Evolutionary conservation across 257 asterid genomes (phyloP).

Genomic region (Nemophila menziesii): DNA sequence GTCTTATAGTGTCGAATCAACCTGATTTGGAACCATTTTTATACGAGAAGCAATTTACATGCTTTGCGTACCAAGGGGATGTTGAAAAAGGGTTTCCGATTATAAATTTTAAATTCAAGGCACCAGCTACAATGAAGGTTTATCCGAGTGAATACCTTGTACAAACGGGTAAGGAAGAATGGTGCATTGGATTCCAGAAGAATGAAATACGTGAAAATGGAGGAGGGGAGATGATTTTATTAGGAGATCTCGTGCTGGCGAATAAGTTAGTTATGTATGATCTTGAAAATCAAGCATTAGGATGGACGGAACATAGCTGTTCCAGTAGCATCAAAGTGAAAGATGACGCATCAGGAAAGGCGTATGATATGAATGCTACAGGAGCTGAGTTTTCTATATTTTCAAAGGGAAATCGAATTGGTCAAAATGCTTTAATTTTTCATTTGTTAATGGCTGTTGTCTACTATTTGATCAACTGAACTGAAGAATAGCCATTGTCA

Average conservation of each 20-base stretch:
- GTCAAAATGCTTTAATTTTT: constrained; percentile 3
- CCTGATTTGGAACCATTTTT: background rate
- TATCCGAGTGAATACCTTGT: constrained; percentile 24
- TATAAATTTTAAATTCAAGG: constrained; percentile 18
- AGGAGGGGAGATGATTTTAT: constrained; percentile 43
- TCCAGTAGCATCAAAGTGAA: constrained; percentile 59
- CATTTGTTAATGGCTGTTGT: constrained; percentile 8
- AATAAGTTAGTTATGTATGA: constrained; percentile 72
- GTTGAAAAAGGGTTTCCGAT: constrained; percentile 16
- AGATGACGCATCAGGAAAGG: constrained; percentile 47
- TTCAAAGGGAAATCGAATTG: background rate
- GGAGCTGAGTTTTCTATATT: constrained; percentile 7
- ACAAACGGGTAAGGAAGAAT: constrained; percentile 18
- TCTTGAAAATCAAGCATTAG: constrained; percentile 65
- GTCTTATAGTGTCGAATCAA: constrained; percentile 3
- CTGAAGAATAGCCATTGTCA: too few relatives aligned
- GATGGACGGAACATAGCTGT: constrained; percentile 71
- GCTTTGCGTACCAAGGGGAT: constrained; percentile 7
- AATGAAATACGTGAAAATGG: constrained; percentile 43
- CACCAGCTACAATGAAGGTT: constrained; percentile 4
- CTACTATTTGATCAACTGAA: background rate
- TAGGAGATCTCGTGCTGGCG: constrained; percentile 60
- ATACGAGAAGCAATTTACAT: constrained; percentile 7
- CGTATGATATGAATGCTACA: constrained; percentile 20
- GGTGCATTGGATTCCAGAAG: constrained; percentile 68